A percentile compares a stretch with the other conserved stretches of the same genome.
These are phyloP conservation scores for Oryza brachyantha DNA, from an alignment of 176 grass and related monocot genomes.

Conservation along the genomic window DNA sequence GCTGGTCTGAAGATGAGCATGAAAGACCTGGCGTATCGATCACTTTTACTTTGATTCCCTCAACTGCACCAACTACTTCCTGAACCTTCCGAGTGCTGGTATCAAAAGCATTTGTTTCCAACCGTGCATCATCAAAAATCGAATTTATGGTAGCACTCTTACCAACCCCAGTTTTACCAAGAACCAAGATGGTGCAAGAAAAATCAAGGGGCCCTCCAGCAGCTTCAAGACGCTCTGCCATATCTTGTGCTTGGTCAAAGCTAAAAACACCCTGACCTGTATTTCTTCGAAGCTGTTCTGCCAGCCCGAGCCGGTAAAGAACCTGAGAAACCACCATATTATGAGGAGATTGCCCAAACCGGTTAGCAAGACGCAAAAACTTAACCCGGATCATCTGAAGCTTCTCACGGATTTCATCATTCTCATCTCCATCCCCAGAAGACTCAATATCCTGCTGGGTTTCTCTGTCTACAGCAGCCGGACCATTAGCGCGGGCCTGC, in stretches of 20 bases:
- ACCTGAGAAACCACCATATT: conserved; percentile 97
- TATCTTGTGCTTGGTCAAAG: conserved; percentile 67
- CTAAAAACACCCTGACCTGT: conserved; percentile 55
- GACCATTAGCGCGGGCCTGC: conserved; percentile 46
- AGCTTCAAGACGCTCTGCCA: conserved; percentile 84
- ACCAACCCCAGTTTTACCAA: conserved; percentile 92
- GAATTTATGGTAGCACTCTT: conserved; percentile 98
- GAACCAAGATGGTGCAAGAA: conserved; percentile 85
- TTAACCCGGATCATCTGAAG: conserved; percentile 91
- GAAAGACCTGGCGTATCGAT: conserved; percentile 94
- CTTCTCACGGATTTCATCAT: conserved; percentile 87
- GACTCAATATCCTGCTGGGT: conserved; percentile 40
- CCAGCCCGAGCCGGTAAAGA: conserved; percentile 86
- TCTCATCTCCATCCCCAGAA: conserved; percentile 58
- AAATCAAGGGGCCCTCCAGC: conserved; percentile 71
- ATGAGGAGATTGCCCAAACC: conserved; percentile 83
- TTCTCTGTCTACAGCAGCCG: conserved; percentile 29
- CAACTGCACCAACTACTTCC: conserved; percentile 63
- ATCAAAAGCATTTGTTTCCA: conserved; percentile 82
- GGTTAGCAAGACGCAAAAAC: conserved; percentile 77
- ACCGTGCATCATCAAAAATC: conserved; percentile 59
- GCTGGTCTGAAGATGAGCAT: conserved; percentile 67
- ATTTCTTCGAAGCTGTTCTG: conserved; percentile 86
- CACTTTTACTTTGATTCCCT: conserved; percentile 79
- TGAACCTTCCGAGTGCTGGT: conserved; percentile 69